Evolutionary conservation across 257 asterid genomes (phyloP), one percentile per base, ranked within the genome.

Genomic region (Paraleonurus japonicus): DNA sequence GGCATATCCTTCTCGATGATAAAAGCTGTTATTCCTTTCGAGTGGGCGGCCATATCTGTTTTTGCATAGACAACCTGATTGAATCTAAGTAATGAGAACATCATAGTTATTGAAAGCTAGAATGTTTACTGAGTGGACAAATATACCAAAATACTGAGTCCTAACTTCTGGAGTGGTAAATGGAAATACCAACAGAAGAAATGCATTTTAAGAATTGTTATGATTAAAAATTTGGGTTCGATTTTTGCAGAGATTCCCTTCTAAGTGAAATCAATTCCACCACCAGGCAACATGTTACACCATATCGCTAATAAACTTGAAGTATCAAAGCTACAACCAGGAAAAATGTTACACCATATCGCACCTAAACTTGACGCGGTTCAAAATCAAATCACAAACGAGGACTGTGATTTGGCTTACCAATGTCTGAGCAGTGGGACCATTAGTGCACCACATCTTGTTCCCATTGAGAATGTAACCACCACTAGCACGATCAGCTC

Each of bases 401-500:
- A 35, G 12, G 43, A 35, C 12, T 35, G 12, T 35, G 43, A 35
- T 35, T 70, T 24, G 24, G 60, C 68, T 62, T 88, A 95, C 99
- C 92, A 95, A 83, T 33, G 99, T 92, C 81, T 87, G 86, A 69
- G 99, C 98, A 71, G 68, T 67, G 32, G 98, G 96, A 66, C 99
- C 99, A 81, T 95, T 95, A 51, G 99, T 95, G 89, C 99, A 95
- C 99, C 98, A 95, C 99, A 95, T 95, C 82, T 95, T 95, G 80
- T 92, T 95, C 79, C 99, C 99, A 76, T 92, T 95, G 24, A 95
- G 81, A 81, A 91, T 70, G 76, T 86, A 95, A 65, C 99, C 99
- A 62, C 96, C 99, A 79, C 87, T 85, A 82, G 81, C 73, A 78
- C 85, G 90, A 57, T 89, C 98, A 78, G 99, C 99, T 83, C 75